Conservation (phyloP, 2,329 filamentous ascomycete genomes). For the Intubia oerlemansii region DNA sequence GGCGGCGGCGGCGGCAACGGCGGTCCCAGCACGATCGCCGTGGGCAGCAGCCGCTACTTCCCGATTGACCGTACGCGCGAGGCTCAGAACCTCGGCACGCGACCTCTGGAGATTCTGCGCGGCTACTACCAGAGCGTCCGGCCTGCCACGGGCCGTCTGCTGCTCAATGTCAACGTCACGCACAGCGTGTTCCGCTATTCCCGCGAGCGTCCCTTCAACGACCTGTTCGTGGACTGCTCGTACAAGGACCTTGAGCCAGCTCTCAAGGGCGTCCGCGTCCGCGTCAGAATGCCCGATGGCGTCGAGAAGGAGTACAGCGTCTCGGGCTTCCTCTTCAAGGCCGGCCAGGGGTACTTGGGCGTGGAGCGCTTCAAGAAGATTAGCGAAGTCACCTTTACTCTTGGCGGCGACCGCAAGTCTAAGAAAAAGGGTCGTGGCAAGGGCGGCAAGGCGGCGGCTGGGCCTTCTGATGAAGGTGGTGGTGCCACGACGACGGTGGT, state of each 20-base stretch:
- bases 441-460: slow-evolving; percentile 1
- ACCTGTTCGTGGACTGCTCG: slow-evolving; percentile 4
- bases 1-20: slow-evolving; percentile 8
- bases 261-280: slow-evolving; percentile 9
- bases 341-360: not conserved
- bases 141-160: slow-evolving; percentile 27
- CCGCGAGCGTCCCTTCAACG: not conserved
- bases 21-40: slow-evolving; percentile 8
- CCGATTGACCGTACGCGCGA: slow-evolving; percentile 15
- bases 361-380: slow-evolving; percentile 1
- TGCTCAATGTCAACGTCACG: slow-evolving; percentile 33
- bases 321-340: slow-evolving; percentile 8
- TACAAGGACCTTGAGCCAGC: slow-evolving; percentile 3
- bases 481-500: slow-evolving; percentile 1
- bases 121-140: slow-evolving; percentile 35
- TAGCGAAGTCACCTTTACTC: slow-evolving; percentile 3
- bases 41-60: slow-evolving; percentile 29
- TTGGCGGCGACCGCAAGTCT: not conserved
- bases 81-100: slow-evolving; percentile 10
- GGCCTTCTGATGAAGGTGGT: too few species aligned
- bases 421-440: slow-evolving; percentile 1
- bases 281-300: slow-evolving; percentile 12
- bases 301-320: slow-evolving; percentile 12
- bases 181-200: slow-evolving; percentile 26
- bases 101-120: slow-evolving; percentile 16